Conservation (phyloP, 768 basidiomycete species). For the Leccinum truebloodii region DNA sequence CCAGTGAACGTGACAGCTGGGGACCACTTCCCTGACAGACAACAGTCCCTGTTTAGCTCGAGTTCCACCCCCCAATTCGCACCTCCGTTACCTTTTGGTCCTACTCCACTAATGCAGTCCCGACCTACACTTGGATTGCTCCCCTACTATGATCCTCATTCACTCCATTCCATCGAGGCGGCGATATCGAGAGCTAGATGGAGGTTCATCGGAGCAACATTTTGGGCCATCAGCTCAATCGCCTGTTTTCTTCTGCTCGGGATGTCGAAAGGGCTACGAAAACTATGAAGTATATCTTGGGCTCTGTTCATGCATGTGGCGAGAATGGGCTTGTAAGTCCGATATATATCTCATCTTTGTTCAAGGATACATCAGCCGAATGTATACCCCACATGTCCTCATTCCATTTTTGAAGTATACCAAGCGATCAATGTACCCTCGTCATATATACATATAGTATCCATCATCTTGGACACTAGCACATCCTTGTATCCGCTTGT, state of each 20-base stretch:
- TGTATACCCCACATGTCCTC: neutral
- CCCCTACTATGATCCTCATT: constrained; percentile 47
- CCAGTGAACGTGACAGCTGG: constrained; percentile 14
- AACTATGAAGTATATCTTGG: neutral
- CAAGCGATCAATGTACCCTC: neutral
- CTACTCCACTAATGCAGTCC: constrained; percentile 42
- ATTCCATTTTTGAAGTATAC: neutral
- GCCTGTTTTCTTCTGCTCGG: constrained; percentile 30
- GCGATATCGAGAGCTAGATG: constrained; percentile 41
- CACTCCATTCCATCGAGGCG: constrained; percentile 38
- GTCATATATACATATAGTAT: neutral
- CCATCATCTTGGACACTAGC: neutral
- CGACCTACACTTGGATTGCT: constrained; percentile 35
- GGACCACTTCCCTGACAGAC: constrained; percentile 12
- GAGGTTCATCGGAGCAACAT: constrained; percentile 44
- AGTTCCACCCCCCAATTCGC: constrained; percentile 15
- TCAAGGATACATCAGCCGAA: neutral
- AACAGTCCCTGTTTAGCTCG: constrained; percentile 21
- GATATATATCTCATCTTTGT: neutral
- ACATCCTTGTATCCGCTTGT: neutral
- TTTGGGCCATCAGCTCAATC: constrained; percentile 40
- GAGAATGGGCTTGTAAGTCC: neutral
- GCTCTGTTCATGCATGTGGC: neutral
- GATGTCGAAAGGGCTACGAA: constrained; percentile 19
- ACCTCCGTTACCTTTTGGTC: constrained; percentile 33